Conservation (phyloP, 441 rosid genomes). For the Euphorbia schlechtendalii region DNA sequence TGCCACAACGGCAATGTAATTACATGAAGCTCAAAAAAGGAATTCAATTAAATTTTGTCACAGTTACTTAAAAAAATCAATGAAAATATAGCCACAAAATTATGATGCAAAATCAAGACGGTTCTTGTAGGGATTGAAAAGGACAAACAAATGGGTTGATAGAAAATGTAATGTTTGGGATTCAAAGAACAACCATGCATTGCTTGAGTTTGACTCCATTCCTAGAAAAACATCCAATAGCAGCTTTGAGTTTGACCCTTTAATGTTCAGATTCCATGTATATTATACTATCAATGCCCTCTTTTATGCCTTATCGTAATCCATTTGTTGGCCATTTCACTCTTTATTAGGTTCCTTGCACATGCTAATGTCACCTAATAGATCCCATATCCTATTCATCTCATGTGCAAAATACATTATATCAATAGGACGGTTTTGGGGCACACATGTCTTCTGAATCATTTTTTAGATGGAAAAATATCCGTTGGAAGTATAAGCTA, state of each 20-base stretch:
- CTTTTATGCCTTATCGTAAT: neutral
- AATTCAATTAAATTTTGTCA: neutral
- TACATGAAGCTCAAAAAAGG: too few relatives aligned
- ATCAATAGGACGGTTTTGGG: too few relatives aligned
- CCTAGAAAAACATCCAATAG: neutral
- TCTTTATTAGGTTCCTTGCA: neutral
- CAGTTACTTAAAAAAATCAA: neutral
- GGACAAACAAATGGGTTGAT: conserved; percentile 14
- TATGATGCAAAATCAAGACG: neutral
- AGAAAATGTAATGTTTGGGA: conserved; percentile 41
- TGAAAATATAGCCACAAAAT: neutral
- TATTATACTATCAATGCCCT: neutral
- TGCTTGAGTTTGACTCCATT: neutral
- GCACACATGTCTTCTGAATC: too few relatives aligned
- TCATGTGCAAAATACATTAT: neutral
- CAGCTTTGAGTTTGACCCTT: neutral
- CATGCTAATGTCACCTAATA: neutral
- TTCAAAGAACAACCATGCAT: conserved; percentile 25
- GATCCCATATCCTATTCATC: neutral
- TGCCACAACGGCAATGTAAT: too few relatives aligned
- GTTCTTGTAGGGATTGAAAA: conserved; percentile 20
- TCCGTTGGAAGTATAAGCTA: too few relatives aligned
- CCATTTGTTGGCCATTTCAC: neutral
- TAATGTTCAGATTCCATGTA: neutral
- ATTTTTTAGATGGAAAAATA: too few relatives aligned